Percentiles rank a stretch among this genome's conserved stretches.
These are phyloP conservation scores for Gilbertella persicaria DNA, from an alignment of 371 early-diverging fungal genomes.

Conservation along the genomic window DNA sequence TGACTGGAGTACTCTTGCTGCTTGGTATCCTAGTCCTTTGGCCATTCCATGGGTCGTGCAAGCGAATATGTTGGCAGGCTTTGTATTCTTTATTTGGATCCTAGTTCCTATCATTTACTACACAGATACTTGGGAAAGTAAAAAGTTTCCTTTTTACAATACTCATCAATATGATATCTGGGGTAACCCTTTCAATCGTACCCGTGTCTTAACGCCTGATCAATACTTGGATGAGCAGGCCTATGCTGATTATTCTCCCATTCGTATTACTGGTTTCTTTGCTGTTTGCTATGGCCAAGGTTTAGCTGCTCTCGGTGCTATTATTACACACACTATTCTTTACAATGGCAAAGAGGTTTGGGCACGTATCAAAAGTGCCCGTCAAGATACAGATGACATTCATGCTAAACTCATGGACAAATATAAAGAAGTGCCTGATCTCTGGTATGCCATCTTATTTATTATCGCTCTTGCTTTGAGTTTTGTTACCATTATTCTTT, in stretches of 20 bases:
- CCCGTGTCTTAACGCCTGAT: conserved; percentile 56
- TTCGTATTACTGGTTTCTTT: conserved; percentile 77
- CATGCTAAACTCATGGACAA: conserved; percentile 58
- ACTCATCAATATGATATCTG: conserved; percentile 57
- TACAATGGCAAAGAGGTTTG: conserved; percentile 68
- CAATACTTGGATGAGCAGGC: conserved; percentile 59
- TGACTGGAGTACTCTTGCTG: conserved; percentile 58
- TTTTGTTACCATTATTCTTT: conserved; percentile 48
- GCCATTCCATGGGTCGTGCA: conserved; percentile 64
- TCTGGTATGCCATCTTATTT: conserved; percentile 65
- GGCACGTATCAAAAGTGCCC: conserved; percentile 51
- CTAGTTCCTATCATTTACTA: conserved; percentile 69
- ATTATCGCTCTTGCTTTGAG: conserved; percentile 32
- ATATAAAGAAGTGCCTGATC: conserved; percentile 66
- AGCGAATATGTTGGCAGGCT: conserved; percentile 65
- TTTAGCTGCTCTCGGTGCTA: conserved; percentile 65
- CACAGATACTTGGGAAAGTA: conserved; percentile 61
- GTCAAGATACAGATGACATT: conserved; percentile 54
- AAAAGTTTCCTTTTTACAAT: conserved; percentile 63
- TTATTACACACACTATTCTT: conserved; percentile 66
- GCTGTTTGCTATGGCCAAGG: conserved; percentile 72
- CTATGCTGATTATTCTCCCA: conserved; percentile 68
- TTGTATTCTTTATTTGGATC: conserved; percentile 69
- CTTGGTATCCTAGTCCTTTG: conserved; percentile 45
- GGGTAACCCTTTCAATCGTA: conserved; percentile 52